Evolutionary conservation across 2,329 filamentous ascomycete species (phyloP), one percentile per base, ranked within the genome.

Genomic region (Pseudomassariella vexata): DNA sequence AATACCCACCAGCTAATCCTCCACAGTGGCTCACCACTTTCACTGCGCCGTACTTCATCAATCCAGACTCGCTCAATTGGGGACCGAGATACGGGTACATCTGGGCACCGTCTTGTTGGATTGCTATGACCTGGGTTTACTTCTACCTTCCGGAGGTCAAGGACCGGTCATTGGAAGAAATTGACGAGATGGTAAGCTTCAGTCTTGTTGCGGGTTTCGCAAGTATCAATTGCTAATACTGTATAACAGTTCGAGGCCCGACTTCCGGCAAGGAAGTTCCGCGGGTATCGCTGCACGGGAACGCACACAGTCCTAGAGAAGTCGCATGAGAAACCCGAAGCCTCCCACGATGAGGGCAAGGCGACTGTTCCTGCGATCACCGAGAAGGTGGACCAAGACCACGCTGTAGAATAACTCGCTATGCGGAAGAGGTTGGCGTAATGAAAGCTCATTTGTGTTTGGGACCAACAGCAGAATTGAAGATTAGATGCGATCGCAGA

Each of bases 21-120:
- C 14, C 7, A 1, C 16, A 56, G 42, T 76, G 72, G 72, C 56
- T 72, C 6, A 68, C 69, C 0, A 73, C 69, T 0, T 76, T 76
- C 41, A 76, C 72, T 0, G 70, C 71, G 3, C 72, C 71, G 0
- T 76, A 76, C 44, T 77, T 77, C 42, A 76, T 78, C 51, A 76
- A 76, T 40, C 66, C 68, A 0, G 48, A 55, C 10, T 50, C 65
- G 1, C 49, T 78, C 23, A 66, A 69, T 42, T 78, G 72, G 72
- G 73, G 72, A 0, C 72, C 73, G 0, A 67, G 67, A 37, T 76
- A 76, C 32, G 65, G 71, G 3, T 76, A 70, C 41, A 73, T 76
- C 32, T 77, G 71, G 71, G 61, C 53, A 5, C 57, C 55, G 2
- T 53, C 54, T 4, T 60, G 57, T 32, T 31, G 42, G 9, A 38